phyloP scores from a whole-genome alignment of 1,284 basidiomycete species.

The Apiotrichum porosum region DNA sequence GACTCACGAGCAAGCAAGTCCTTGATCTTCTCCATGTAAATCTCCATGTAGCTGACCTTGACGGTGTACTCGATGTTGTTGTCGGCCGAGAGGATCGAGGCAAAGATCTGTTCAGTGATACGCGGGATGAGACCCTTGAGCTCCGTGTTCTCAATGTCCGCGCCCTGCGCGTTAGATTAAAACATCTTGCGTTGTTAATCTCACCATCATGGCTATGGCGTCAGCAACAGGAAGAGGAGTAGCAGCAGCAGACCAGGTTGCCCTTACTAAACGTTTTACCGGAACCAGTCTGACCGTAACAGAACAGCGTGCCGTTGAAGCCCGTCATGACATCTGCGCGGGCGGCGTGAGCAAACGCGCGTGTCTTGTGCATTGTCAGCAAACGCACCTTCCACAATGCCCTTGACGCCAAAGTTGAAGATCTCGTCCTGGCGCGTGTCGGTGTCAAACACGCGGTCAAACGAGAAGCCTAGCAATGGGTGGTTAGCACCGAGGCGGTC shows the following conservation, averaged over 20 bases:
- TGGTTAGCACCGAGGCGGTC: not conserved
- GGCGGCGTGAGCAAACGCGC: no score
- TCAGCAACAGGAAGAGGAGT: no score
- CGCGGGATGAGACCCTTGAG: constrained; percentile 96
- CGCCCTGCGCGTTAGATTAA: constrained; percentile 59
- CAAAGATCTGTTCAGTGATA: constrained; percentile 98
- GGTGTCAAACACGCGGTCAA: constrained; percentile 95
- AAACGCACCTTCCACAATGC: constrained; percentile 51
- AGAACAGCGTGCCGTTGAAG: constrained; percentile 98
- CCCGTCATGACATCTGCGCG: constrained; percentile 88
- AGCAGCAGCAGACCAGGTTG: no score
- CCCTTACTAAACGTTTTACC: constrained; percentile 74
- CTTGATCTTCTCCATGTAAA: constrained; percentile 94
- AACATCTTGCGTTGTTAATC: constrained; percentile 31
- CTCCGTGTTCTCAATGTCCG: constrained; percentile 88
- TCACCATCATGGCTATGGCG: constrained; percentile 81
- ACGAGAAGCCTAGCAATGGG: constrained; percentile 69
- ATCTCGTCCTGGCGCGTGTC: constrained; percentile 87
- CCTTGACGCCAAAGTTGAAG: constrained; percentile 98
- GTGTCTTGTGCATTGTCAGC: constrained; percentile 2
- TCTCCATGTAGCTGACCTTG: constrained; percentile 99
- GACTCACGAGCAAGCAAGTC: constrained; percentile 90
- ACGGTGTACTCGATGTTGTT: constrained; percentile 95
- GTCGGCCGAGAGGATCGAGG: constrained; percentile 92
- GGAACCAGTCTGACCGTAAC: constrained; percentile 97